Evolutionary conservation across 441 rosid species (phyloP), one percentile per base, ranked within the genome.

Genomic region (Lepidium campestre): DNA sequence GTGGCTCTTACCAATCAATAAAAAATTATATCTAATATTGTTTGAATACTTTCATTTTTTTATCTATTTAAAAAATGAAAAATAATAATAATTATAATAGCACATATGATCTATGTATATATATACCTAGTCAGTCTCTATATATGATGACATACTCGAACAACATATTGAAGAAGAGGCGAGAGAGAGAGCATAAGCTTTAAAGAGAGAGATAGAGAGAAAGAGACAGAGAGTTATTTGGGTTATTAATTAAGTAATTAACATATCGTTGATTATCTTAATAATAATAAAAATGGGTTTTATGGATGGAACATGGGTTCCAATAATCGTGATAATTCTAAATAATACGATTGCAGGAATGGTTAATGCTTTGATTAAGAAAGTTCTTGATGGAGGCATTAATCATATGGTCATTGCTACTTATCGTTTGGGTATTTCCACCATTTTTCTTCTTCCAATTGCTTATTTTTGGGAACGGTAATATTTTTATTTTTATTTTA

Each of bases 361-460:
- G 27, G 82, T 75, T 36, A 80, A 83, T 15, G 73, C 76, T 14
- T 72, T 85, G 55, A 41, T 87, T 58, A 85, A 83, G 81, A 79
- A 71, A 75, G 65, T 67, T 52, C 76, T 85, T 19, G 83, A 83
- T 31, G 74, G 78, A 62, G 93, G 88, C 52, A 69, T 77, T 52
- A 78, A 67, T 65, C 84, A 82, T 74, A 68, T 83, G 77, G 78
- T 83, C 42, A 42, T 87, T 47, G 78, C 85, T 59, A 77, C 85
- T 3, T 82, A 87, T 61, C 80, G 90, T 29, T 79, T 68, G 47
- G 59, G 60, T 5, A 71, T 83, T 69, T 79, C 90, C 3, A 65
- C 81, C 23, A 7, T 78, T 15, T 85, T 87, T 72, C 75, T 87
- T 68, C 63, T 80, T 6, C 31, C 31, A 27, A 27, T 27, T 1